These are phyloP conservation scores for Schwanniomyces occidentalis DNA, from an alignment of 805 yeast genomes.

Conservation along the genomic window DNA sequence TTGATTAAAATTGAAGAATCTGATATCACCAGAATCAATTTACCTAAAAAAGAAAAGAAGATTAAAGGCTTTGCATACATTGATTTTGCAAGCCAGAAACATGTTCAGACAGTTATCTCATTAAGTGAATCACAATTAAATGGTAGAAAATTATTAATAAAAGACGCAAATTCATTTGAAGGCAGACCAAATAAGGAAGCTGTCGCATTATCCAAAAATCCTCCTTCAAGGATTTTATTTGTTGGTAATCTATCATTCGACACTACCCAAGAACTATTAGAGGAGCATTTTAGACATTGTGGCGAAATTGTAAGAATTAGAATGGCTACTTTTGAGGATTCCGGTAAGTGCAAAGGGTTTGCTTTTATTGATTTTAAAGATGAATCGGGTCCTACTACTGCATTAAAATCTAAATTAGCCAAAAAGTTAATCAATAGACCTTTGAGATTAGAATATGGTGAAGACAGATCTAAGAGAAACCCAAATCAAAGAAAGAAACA, in stretches of 20 bases:
- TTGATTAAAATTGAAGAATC: constrained; percentile 43
- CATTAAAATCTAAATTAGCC: constrained; percentile 70
- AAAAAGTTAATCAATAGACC: constrained; percentile 70
- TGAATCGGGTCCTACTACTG: constrained; percentile 79
- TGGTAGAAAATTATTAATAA: constrained; percentile 85
- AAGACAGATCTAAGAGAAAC: constrained; percentile 81
- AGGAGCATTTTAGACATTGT: constrained; percentile 84
- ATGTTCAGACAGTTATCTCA: constrained; percentile 60
- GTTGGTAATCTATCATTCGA: constrained; percentile 94
- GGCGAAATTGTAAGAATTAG: constrained; percentile 83
- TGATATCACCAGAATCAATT: constrained; percentile 72
- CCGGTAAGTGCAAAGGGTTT: constrained; percentile 96
- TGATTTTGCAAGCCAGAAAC: constrained; percentile 65
- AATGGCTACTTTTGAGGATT: constrained; percentile 97
- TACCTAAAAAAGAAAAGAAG: constrained; percentile 74
- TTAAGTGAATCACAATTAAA: constrained; percentile 73
- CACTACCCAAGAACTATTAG: constrained; percentile 76
- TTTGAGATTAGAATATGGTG: constrained; percentile 88
- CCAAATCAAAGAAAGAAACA: constrained; percentile 27
- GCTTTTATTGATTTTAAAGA: constrained; percentile 86
- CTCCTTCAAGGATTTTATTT: constrained; percentile 85
- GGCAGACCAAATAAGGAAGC: constrained; percentile 74
- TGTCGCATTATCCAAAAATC: constrained; percentile 60
- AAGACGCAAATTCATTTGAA: constrained; percentile 75
- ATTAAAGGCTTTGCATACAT: constrained; percentile 89